phyloP scores from a whole-genome alignment of 2,329 filamentous ascomycete genomes.

The Aspergillus latus region DNA sequence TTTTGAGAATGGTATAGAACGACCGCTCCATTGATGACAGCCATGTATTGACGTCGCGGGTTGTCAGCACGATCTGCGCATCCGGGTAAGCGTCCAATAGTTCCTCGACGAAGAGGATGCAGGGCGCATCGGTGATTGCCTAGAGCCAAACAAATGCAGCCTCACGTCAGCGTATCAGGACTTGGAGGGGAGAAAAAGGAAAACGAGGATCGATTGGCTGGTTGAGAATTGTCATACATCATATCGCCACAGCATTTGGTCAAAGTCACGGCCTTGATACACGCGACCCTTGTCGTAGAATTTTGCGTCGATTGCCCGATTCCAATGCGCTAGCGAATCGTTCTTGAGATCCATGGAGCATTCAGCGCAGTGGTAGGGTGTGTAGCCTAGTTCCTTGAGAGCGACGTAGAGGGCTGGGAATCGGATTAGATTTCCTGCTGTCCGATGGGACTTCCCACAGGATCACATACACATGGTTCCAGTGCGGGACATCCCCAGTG shows the following conservation, averaged over 20 bases:
- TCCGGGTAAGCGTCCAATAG: constrained; percentile 22
- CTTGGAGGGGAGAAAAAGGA: too few relatives aligned
- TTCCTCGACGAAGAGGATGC: constrained; percentile 19
- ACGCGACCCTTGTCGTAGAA: background rate
- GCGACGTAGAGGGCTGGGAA: background rate
- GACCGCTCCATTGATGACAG: background rate
- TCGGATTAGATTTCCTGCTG: background rate
- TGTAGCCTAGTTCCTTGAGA: constrained; percentile 2
- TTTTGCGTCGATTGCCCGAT: background rate
- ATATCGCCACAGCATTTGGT: constrained; percentile 11
- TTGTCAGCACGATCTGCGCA: constrained; percentile 21
- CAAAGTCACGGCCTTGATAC: constrained; percentile 9
- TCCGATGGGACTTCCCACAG: background rate
- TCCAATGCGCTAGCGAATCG: background rate
- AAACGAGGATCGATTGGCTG: too few relatives aligned
- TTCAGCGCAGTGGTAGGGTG: constrained; percentile 5
- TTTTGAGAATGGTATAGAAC: constrained; percentile 11
- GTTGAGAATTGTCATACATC: background rate
- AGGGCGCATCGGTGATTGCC: constrained; percentile 19
- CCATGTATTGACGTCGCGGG: constrained; percentile 11
- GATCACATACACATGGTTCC: constrained; percentile 2
- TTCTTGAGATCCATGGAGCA: background rate
- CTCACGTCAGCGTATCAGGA: too few relatives aligned
- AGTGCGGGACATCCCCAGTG: constrained; percentile 5
- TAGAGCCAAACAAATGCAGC: background rate